Base-by-base conservation (phyloP, 192 early-diverging fungal species). In the Chytriomyces sp. region DNA sequence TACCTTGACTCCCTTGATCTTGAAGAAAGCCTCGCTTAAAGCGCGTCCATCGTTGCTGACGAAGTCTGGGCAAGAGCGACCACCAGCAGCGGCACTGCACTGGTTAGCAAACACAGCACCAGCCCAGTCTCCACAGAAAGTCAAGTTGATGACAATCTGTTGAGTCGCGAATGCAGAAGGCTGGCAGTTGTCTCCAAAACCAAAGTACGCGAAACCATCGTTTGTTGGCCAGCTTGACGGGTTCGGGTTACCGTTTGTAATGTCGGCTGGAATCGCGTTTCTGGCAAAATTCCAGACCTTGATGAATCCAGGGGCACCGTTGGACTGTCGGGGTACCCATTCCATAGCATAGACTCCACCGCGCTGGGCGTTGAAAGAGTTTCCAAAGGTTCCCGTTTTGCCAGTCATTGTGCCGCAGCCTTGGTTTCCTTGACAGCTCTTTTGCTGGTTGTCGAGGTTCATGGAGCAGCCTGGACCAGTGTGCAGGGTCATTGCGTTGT, bases 321-420 rank as follows among this genome's bases (percentile, higher is more conserved):
- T 20, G 20, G 13, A n/a, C 16, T 13, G 53, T 5, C 28, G n/a
- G 50, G 53, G 20, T 13, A 67, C 61, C 84, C 74, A 80, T 64
- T 63, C 59, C n/a, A 77, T 83, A 24, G 77, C 84, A 65, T 74
- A 85, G 6, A 86, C 83, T 61, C 84, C 84, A 50, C 84, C 84
- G 7, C 72, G 62, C 64, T 45, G 67, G n/a, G n/a, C 23, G 63
- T 86, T 86, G 53, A 86, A 82, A 0, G 43, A 69, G 10, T 44
- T 10, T 20, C 84, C 84, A 69, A 77, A 85, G 11, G 83, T 49
- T 2, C 13, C 48, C 2, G 82, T 23, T 35, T 64, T 28, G 10
- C 11, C 45, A 28, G 60, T 64, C 20, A 43, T 35, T 6, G 44
- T 75, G 26, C 57, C 63, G 62, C 80, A 81, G 8, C 80, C 80